These are phyloP conservation scores for Alternaria brassicae DNA, from an alignment of 2,329 filamentous ascomycete species.

Conservation along the genomic window DNA sequence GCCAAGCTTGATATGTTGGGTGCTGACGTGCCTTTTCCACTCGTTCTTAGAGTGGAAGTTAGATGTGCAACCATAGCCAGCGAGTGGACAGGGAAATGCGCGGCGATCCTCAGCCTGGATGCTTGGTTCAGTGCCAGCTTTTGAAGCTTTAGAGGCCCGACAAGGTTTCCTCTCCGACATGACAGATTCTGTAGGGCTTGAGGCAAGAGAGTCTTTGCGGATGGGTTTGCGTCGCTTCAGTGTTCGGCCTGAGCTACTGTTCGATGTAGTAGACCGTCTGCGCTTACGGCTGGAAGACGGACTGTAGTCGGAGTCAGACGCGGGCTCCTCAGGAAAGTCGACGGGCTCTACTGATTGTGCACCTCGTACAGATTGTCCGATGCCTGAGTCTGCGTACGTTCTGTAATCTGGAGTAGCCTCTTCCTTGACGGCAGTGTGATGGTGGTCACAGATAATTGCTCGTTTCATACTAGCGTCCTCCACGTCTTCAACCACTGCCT, in stretches of 20 bases:
- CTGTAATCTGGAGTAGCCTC: slow-evolving; percentile 22
- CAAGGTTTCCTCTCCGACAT: slow-evolving; percentile 31
- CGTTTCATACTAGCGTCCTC: slow-evolving; percentile 34
- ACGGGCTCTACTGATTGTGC: slow-evolving; percentile 49
- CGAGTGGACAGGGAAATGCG: slow-evolving; percentile 79
- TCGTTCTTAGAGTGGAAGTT: slow-evolving; percentile 87
- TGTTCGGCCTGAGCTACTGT: slow-evolving; percentile 22
- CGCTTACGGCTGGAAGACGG: slow-evolving; percentile 33
- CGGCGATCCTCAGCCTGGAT: slow-evolving; percentile 44
- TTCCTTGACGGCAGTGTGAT: slow-evolving; percentile 24
- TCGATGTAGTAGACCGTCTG: slow-evolving; percentile 39
- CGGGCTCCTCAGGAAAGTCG: slow-evolving; percentile 35
- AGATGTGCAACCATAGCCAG: slow-evolving; percentile 74
- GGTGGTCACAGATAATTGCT: slow-evolving; percentile 28
- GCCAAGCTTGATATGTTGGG: slow-evolving; percentile 77
- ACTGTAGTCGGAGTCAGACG: slow-evolving; percentile 48
- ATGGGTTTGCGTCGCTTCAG: slow-evolving; percentile 28
- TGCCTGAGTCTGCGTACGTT: slow-evolving; percentile 35
- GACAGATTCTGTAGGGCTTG: slow-evolving; percentile 10
- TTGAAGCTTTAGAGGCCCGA: slow-evolving; percentile 19
- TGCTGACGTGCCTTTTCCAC: slow-evolving; percentile 88
- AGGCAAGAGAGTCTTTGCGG: slow-evolving; percentile 31
- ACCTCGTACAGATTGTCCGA: slow-evolving; percentile 40
- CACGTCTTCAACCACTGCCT: slow-evolving; percentile 34
- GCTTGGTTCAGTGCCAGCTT: slow-evolving; percentile 14